Evolutionary conservation across 176 grass and related monocot species (phyloP), one percentile per base, ranked within the genome.

Genomic region (Avena eriantha): DNA sequence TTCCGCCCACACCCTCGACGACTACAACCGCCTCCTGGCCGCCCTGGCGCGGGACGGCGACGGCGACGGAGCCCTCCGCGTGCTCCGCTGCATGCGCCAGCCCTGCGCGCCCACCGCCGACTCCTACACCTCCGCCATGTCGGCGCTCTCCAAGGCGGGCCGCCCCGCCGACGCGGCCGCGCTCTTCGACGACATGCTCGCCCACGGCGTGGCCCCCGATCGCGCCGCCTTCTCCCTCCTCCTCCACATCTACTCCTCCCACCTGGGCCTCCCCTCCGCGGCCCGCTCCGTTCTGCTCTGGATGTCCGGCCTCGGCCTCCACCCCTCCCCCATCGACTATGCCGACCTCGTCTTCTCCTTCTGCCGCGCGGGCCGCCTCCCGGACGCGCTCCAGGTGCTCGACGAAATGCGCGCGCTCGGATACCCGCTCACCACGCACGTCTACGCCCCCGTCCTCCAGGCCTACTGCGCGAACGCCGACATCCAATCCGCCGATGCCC

Each of bases 181-280:
- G 29, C 89, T 98, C 82, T 96, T 98, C 89, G 84, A 94, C 36
- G 87, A 98, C 84, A 98, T 98, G 97, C 80, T 98, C 70, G 79
- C 86, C 45, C 57, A 82, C 70, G 92, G 97, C 34, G 71, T 98
- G 26, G 56, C 76, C 0, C 97, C 86, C 8, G 86, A 95, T 54
- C 33, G 89, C 34, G 48, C 49, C 13, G 83, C 90, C 50, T 91
- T 91, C 77, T 96, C 93, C 49, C 76, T 93, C 56, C 86, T 98
- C 11, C 86, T 98, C 61, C 91, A 96, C 87, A 64, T 94, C 77
- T 98, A 96, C 84, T 83, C 97, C 69, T 96, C 92, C 70, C 92
- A 98, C 70, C 92, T 98, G 17, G 68, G 59, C 47, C 83, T 77
- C 84, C 91, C 95, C 43, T 85, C 91, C 11, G 91, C 86, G 8